Percentiles rank a stretch among this genome's conserved stretches.
These are phyloP conservation scores for Picochlorum sp. DNA, from an alignment of 139 green algal genomes.

Conservation along the genomic window DNA sequence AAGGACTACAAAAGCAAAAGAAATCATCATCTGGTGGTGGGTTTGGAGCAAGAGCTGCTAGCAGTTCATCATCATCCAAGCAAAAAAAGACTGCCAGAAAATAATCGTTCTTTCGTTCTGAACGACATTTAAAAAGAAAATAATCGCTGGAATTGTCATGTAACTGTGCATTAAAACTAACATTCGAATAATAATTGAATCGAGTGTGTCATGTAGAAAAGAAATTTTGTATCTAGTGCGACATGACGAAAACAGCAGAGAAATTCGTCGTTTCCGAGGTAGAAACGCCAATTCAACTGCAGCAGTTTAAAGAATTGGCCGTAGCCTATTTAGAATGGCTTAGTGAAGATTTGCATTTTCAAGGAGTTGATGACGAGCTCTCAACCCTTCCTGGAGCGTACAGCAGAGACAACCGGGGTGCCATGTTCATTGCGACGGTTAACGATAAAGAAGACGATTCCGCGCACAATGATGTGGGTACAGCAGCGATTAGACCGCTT, in stretches of 20 bases:
- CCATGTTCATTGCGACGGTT: conserved; percentile 14
- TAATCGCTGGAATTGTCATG: no score
- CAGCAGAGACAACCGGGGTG: not conserved
- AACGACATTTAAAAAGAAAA: no score
- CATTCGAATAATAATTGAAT: no score
- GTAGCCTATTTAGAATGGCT: conserved; percentile 19
- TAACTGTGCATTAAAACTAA: no score
- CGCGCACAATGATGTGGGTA: not conserved
- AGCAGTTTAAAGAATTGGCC: conserved; percentile 6
- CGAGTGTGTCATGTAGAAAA: no score
- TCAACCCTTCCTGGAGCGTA: conserved; percentile 20
- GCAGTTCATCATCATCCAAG: no score
- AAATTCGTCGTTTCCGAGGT: no score
- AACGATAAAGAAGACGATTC: not conserved
- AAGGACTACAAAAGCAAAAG: not conserved
- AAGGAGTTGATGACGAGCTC: conserved; percentile 14
- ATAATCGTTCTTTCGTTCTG: no score
- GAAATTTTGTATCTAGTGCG: no score
- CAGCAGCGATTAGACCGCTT: conserved; percentile 16
- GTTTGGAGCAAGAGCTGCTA: not conserved
- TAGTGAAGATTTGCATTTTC: conserved; percentile 20
- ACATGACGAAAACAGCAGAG: no score
- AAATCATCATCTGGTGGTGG: not conserved
- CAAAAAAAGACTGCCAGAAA: no score
- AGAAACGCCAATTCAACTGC: conserved; percentile 1